Evolutionary conservation across 805 yeast genomes (phyloP).

Genomic region (Pichia rugopelliculosa): DNA sequence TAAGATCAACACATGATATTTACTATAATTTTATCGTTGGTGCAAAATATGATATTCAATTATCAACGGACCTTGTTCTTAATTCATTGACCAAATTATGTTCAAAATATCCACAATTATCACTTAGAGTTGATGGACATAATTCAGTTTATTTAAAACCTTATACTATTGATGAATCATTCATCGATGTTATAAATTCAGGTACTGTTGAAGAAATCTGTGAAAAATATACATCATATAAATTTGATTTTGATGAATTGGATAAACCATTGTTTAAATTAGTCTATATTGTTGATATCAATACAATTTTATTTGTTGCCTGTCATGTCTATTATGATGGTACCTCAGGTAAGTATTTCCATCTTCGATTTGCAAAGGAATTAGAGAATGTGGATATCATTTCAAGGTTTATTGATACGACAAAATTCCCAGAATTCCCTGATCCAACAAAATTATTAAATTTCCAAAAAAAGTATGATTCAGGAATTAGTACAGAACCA

Average conservation of each 20-base stretch:
- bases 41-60: not conserved
- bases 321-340: slow-evolving; percentile 12
- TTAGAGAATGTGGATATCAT: not conserved
- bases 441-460: slow-evolving; percentile 7
- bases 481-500: not conserved
- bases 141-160: not conserved
- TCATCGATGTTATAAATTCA: not conserved
- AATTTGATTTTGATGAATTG: slow-evolving; percentile 1
- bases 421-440: not conserved
- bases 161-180: not conserved
- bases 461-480: not conserved
- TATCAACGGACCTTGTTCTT: not conserved
- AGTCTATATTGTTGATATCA: not conserved
- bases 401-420: not conserved
- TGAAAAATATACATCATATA: slow-evolving; percentile 1
- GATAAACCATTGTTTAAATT: slow-evolving; percentile 10
- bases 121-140: slow-evolving; percentile 2
- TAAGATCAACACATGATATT: slow-evolving; percentile 1
- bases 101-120: slow-evolving; percentile 8
- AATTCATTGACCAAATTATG: slow-evolving; percentile 1
- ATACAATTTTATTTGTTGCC: slow-evolving; percentile 6
- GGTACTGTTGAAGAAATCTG: not conserved
- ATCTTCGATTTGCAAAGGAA: not conserved
- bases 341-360: slow-evolving; percentile 11
- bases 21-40: slow-evolving; percentile 9